A percentile compares a stretch with the other conserved stretches of the same genome.
phyloP scores from a whole-genome alignment of 1,284 basidiomycete genomes.

The Fomitopsis pinicola region DNA sequence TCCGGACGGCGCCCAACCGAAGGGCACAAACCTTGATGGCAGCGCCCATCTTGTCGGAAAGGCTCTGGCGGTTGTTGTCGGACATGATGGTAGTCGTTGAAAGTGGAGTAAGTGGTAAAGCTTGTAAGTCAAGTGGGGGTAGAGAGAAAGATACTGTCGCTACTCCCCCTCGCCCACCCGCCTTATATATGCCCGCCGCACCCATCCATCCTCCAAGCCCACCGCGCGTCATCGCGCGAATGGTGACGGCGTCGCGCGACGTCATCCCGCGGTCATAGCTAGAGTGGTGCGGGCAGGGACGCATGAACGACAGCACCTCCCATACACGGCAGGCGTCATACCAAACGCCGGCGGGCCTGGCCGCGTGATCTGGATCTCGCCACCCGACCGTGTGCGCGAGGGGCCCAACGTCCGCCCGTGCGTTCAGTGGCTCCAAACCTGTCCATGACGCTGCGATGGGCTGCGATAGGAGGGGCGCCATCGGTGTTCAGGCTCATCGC shows the following conservation, averaged over 20 bases:
- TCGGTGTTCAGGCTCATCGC: not conserved
- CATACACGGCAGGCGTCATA: not conserved
- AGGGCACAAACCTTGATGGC: conserved; percentile 28
- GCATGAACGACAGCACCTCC: not conserved
- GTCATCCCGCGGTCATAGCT: not conserved
- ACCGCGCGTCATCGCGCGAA: not conserved
- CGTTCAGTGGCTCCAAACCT: not conserved
- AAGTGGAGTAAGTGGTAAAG: not conserved
- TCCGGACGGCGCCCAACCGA: not conserved
- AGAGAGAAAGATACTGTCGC: not conserved
- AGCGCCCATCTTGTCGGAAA: conserved; percentile 37
- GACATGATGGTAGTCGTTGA: conserved; percentile 26
- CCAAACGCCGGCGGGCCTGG: not conserved
- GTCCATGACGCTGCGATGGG: not conserved
- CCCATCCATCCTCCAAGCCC: not conserved
- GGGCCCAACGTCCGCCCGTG: not conserved
- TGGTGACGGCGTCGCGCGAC: not conserved
- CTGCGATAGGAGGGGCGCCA: not conserved
- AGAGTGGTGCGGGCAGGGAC: not conserved
- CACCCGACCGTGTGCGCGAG: not conserved
- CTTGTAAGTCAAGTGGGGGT: not conserved
- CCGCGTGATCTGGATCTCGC: not conserved
- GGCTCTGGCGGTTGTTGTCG: conserved; percentile 37
- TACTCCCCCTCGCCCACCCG: not conserved
- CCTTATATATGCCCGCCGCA: conserved; percentile 6